Evolutionary conservation across 257 asterid genomes (phyloP).

Genomic region (Solanum medicagineum): DNA sequence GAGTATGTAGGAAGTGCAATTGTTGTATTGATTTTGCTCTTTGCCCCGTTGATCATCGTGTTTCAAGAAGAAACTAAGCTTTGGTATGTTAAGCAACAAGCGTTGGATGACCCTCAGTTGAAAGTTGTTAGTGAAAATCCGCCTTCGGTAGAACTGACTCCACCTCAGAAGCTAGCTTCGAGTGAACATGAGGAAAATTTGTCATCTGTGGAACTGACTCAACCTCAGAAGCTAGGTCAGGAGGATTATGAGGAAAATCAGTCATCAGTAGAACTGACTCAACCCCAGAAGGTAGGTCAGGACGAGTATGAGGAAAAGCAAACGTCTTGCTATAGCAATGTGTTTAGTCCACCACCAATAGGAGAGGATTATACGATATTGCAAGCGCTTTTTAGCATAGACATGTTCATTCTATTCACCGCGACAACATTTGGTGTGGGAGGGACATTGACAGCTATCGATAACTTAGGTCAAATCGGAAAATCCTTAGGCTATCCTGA

Average conservation of each 20-base stretch:
- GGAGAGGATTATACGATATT: slow-evolving; percentile 31
- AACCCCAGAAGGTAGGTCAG: background rate
- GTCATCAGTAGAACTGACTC: background rate
- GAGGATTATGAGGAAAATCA: background rate
- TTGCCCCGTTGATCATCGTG: slow-evolving; percentile 17
- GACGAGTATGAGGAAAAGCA: background rate
- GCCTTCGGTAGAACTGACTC: background rate
- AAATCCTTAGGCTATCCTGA: slow-evolving; percentile 22
- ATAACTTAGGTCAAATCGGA: slow-evolving; percentile 37
- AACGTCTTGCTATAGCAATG: slow-evolving; percentile 16
- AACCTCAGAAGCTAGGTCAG: background rate
- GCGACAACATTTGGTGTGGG: slow-evolving; percentile 37
- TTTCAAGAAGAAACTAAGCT: slow-evolving; percentile 25
- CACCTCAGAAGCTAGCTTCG: background rate
- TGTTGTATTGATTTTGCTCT: slow-evolving; percentile 21
- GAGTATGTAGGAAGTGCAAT: slow-evolving; percentile 25
- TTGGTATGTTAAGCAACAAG: slow-evolving; percentile 11
- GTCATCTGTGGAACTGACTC: background rate
- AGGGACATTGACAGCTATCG: slow-evolving; percentile 37
- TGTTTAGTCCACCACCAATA: slow-evolving; percentile 28
- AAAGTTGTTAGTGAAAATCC: slow-evolving; percentile 4
- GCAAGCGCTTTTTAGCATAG: slow-evolving; percentile 32
- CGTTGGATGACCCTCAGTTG: background rate
- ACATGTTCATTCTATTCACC: slow-evolving; percentile 22
- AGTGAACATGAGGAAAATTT: background rate